Evolutionary conservation across 108 stramenopile genomes (phyloP), one percentile per base, ranked within the genome.

Genomic region (Nitzschia putrida): DNA sequence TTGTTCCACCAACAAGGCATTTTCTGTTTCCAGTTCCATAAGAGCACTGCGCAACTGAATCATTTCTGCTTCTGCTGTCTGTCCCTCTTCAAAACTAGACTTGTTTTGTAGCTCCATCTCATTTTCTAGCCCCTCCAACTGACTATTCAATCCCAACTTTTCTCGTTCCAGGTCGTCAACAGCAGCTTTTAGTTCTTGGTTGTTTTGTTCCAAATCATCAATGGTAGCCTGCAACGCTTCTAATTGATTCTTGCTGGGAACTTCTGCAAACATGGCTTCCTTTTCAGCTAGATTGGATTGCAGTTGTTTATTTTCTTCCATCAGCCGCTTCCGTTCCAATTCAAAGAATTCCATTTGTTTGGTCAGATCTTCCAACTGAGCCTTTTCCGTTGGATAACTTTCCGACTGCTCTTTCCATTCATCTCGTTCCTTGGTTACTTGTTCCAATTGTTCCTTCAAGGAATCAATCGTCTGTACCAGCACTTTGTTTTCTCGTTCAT

Each of bases 341-440:
- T 49, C 47, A 49, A 49, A 49, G 6, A 49, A 49, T 49, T 49
- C 47, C 47, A 49, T 49, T 49, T 49, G 47, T 6, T 49, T 18
- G 2, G 6, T 18, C 2, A 49, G 2, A 18, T 49, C 47, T 49
- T 49, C 47, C n/a, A 49, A 18, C 47, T 18, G 14, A 18, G 47
- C 14, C n/a, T 18, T 16, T 49, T 49, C 47, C 6, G 47, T 18
- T 18, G 47, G 18, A 49, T 49, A 18, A 18, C n/a, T 18, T 18
- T 49, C 47, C n/a, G 14, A 49, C 6, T 49, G 14, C 47, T 16
- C 2, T 5, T 49, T 49, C 47, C 47, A 49, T 6, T 49, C 47
- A 18, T 49, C 47, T 18, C 47, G 1, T 16, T 49, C 18, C 6
- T 16, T 18, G 47, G 14, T 49, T 6, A 18, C 6, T 49, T 49